Evolutionary conservation across 768 basidiomycete species (phyloP).

Genomic region (Dioszegia hungarica): DNA sequence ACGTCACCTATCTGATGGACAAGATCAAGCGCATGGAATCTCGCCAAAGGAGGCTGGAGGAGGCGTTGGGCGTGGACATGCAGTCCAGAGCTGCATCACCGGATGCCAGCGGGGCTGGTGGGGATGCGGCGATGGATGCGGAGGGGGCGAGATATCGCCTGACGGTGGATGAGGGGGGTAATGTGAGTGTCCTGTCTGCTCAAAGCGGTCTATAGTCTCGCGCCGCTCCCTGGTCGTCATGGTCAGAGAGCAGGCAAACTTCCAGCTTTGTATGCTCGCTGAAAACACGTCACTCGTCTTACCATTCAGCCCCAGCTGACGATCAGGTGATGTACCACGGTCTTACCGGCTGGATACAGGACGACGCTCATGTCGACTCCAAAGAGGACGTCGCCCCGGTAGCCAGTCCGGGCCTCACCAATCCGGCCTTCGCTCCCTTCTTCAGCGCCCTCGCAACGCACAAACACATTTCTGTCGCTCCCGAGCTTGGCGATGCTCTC

Average conservation of each 20-base stretch:
- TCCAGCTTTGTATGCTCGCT: no score
- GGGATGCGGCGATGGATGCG: neutral
- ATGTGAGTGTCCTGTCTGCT: no score
- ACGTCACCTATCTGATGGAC: neutral
- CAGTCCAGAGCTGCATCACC: neutral
- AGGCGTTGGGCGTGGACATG: neutral
- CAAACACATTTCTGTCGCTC: constrained; percentile 17
- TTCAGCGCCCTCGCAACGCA: constrained; percentile 12
- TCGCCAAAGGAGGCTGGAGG: neutral
- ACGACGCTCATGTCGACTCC: neutral
- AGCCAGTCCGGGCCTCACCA: neutral
- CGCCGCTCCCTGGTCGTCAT: neutral
- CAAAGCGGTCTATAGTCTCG: neutral
- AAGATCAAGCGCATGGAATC: neutral
- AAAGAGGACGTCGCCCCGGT: neutral
- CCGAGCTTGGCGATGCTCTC: constrained; percentile 13
- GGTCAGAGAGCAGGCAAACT: no score
- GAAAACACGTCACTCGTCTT: no score
- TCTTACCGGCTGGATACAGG: constrained; percentile 1
- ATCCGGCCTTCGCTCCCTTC: constrained; percentile 11
- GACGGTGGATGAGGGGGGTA: constrained; percentile 8
- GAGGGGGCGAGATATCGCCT: constrained; percentile 3
- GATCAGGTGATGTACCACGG: constrained; percentile 5
- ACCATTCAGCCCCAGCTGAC: neutral
- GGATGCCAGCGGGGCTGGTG: neutral